Conservation (phyloP, 345 rosid species). For the Syzygium oleosum region DNA sequence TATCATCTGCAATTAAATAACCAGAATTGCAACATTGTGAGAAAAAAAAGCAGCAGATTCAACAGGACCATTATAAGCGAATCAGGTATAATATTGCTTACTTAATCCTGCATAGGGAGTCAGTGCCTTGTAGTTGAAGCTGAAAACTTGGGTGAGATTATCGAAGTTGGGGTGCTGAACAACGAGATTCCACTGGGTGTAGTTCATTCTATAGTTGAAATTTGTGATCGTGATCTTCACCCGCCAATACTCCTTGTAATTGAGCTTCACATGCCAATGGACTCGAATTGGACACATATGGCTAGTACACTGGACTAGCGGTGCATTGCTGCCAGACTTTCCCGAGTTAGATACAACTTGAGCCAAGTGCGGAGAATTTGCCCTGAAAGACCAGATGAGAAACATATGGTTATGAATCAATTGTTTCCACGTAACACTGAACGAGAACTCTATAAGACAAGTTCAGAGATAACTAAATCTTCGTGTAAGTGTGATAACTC, state of each 20-base stretch:
- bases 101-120: constrained; percentile 42
- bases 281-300: constrained; percentile 70
- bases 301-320: constrained; percentile 48
- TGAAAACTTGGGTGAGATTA: constrained; percentile 41
- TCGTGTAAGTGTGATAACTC: constrained; percentile 1
- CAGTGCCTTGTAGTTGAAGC: constrained; percentile 48
- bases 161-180: constrained; percentile 65
- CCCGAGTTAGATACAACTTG: constrained; percentile 21
- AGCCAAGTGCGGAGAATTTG: constrained; percentile 18
- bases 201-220: constrained; percentile 56
- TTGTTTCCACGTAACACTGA: background rate
- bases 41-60: background rate
- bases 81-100: constrained; percentile 12
- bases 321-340: constrained; percentile 14
- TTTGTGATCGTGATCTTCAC: constrained; percentile 61
- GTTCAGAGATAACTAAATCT: background rate
- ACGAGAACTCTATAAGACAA: background rate
- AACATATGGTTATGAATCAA: background rate
- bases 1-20: constrained; percentile 34
- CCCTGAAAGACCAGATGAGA: constrained; percentile 6
- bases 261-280: constrained; percentile 66
- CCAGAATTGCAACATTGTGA: background rate
- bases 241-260: constrained; percentile 61
- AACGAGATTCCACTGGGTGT: constrained; percentile 59
- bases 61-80: background rate